Evolutionary conservation across 306 rosid species (phyloP), one percentile per base, ranked within the genome.

Genomic region (Rubus parviflorus): DNA sequence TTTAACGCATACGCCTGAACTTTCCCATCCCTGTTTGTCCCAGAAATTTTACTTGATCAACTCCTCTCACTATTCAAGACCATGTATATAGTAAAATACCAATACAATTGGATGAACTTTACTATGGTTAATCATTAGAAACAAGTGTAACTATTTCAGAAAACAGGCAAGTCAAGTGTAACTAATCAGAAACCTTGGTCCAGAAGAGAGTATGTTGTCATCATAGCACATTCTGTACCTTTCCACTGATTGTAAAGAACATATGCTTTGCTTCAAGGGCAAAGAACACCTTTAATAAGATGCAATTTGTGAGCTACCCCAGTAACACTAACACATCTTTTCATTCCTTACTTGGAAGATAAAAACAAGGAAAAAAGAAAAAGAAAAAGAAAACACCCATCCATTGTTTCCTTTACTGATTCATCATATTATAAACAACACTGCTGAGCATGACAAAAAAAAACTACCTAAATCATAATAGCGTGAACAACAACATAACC

Each of bases 11-110:
- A 54, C 25, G 83, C 86, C 20, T 73, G 77, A 16, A 79, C 80
- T 62, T 83, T 79, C 20, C 78, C 86, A 69, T 83, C 80, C 80
- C 81, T 83, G 80, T 25, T 69, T 74, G 11, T 72, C 73, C 22
- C 68, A 16, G 10, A 67, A 64, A 25, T 14, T 19, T 3, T 37
- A 48, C 6, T 37, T 54, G 13, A 41, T 58, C 38, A 62, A 70
- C 17, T 60, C 40, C 23, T 38, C 15, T 0, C 16, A 25, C 69
- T 20, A 12, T 43, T 73, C 57, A 30, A 25, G 9, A 41, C 40
- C 63, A 52, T 19, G 63, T 3, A 49, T 10, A 47, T 12, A 47
- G 51, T 47, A 10, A 15, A 35, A 51, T 42, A 43, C 11, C 52
- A 67, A 65, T 19, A 9, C 1, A 65, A 38, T 16, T 30, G 68